phyloP scores from a whole-genome alignment of 768 basidiomycete genomes.

The Crucibulum laeve region DNA sequence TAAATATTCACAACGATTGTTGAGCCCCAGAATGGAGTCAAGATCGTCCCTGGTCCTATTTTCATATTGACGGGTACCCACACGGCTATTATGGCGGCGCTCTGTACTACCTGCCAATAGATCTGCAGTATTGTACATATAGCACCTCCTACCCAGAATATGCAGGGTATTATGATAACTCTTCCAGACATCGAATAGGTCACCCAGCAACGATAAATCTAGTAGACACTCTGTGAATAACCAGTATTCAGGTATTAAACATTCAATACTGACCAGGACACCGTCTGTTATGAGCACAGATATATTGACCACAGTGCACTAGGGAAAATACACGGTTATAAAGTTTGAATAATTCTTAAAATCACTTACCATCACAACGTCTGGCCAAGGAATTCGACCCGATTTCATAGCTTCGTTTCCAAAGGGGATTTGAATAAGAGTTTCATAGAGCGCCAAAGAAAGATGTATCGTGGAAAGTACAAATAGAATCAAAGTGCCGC shows the following conservation, averaged over 20 bases:
- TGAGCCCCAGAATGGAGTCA: slow-evolving; percentile 5
- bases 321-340: neutral
- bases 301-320: slow-evolving; percentile 2
- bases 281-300: slow-evolving; percentile 1
- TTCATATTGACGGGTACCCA: slow-evolving; percentile 2
- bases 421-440: neutral
- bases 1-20: slow-evolving; percentile 1
- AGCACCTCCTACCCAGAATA: slow-evolving; percentile 2
- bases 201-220: slow-evolving; percentile 8
- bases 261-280: slow-evolving; percentile 1
- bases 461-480: neutral
- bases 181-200: neutral
- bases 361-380: neutral
- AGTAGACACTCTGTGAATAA: neutral
- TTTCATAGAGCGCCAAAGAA: neutral
- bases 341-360: no score
- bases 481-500: neutral
- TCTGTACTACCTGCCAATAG: neutral
- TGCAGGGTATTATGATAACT: slow-evolving; percentile 1
- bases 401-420: neutral
- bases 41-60: slow-evolving; percentile 2
- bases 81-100: neutral
- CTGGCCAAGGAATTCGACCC: neutral
- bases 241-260: neutral
- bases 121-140: neutral